Percentiles rank a stretch among this genome's conserved stretches.
Evolutionary conservation across 2,329 filamentous ascomycete genomes (phyloP).

Genomic region (Penicillium corylophilum): DNA sequence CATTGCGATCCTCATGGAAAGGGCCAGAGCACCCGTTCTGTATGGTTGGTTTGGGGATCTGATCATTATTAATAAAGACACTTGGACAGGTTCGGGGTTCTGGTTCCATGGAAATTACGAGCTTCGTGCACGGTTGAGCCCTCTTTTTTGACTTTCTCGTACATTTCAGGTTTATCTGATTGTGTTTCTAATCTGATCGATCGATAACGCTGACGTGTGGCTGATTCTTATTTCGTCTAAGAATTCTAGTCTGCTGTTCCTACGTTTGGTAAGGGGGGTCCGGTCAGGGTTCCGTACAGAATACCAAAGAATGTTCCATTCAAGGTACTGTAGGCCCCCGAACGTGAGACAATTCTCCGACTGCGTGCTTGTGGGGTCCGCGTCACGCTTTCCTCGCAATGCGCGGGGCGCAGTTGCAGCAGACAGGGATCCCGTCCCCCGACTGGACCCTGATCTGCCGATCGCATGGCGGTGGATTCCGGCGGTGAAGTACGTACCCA

Average conservation of each 20-base stretch:
- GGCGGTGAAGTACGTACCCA: neutral
- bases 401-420: neutral
- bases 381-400: neutral
- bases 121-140: neutral
- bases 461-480: neutral
- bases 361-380: neutral
- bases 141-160: neutral
- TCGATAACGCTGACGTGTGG: slow-evolving; percentile 5
- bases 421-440: neutral
- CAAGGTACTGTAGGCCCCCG: neutral
- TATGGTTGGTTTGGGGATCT: neutral
- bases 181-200: slow-evolving; percentile 21
- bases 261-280: neutral
- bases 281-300: neutral
- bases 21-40: neutral
- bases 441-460: neutral
- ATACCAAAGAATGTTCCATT: neutral
- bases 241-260: neutral
- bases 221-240: neutral
- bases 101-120: neutral
- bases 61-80: neutral
- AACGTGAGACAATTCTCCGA: neutral
- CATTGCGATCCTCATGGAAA: neutral
- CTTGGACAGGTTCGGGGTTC: neutral
- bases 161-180: slow-evolving; percentile 4